These are phyloP conservation scores for Avicennia marina DNA, from an alignment of 257 asterid genomes.

Conservation along the genomic window DNA sequence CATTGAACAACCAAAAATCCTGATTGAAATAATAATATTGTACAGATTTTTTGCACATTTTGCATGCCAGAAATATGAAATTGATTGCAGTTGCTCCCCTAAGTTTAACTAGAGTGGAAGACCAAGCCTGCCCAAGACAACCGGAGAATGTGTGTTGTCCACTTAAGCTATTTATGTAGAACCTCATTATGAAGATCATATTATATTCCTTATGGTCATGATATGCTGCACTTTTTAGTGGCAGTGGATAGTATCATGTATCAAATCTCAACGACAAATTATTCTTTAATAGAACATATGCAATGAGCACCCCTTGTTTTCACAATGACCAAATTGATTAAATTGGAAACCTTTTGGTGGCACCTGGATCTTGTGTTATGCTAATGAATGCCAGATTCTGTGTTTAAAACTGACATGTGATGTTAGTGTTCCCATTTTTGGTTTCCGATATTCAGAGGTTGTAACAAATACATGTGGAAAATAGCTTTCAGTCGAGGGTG, in stretches of 20 bases:
- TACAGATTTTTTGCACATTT: too few species aligned
- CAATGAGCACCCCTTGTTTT: too few species aligned
- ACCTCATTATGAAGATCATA: too few species aligned
- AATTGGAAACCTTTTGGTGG: neutral
- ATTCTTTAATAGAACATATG: neutral
- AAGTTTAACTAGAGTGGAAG: neutral
- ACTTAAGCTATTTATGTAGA: too few species aligned
- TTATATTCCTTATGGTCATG: too few species aligned
- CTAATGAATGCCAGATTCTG: too few species aligned
- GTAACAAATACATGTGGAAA: neutral
- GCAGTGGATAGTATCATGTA: neutral
- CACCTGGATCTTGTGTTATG: neutral
- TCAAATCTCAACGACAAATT: constrained; percentile 1
- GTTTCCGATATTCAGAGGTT: constrained; percentile 1
- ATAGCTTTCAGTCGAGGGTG: constrained; percentile 9
- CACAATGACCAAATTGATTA: neutral
- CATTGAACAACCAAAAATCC: too few species aligned
- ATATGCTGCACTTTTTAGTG: neutral
- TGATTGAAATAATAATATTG: too few species aligned
- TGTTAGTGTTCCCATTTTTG: neutral
- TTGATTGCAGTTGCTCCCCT: too few species aligned
- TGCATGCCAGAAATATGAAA: too few species aligned
- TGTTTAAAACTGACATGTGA: neutral
- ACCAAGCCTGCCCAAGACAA: too few species aligned
- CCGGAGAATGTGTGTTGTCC: too few species aligned